Evolutionary conservation across 768 basidiomycete species (phyloP).

Genomic region (Agrocybe pediades): DNA sequence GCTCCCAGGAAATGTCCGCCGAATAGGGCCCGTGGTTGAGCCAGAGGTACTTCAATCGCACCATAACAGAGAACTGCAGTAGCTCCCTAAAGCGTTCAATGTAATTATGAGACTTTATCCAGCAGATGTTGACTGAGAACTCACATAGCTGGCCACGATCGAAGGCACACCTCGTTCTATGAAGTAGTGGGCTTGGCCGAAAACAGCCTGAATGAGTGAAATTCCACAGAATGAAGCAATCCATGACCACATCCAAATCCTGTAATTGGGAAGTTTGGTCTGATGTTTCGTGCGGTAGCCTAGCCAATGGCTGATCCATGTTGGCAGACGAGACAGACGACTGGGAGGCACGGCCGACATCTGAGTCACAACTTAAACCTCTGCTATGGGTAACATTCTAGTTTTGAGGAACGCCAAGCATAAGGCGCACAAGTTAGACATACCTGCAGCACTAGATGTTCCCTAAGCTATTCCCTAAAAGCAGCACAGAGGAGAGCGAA

Average conservation of each 20-base stretch:
- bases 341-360: not conserved
- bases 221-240: slow-evolving; percentile 53
- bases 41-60: slow-evolving; percentile 50
- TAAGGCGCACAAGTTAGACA: too few species aligned
- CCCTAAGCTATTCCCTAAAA: too few species aligned
- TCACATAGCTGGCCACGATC: slow-evolving; percentile 50
- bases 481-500: too few species aligned
- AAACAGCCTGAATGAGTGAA: slow-evolving; percentile 49
- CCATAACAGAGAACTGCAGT: slow-evolving; percentile 58
- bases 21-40: slow-evolving; percentile 53
- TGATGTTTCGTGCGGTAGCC: not conserved
- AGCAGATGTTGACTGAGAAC: slow-evolving; percentile 14
- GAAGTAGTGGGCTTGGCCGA: slow-evolving; percentile 50
- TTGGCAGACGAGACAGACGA: not conserved
- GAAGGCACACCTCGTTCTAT: slow-evolving; percentile 43
- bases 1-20: slow-evolving; percentile 55
- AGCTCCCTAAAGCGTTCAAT: slow-evolving; percentile 41
- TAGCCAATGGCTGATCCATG: not conserved
- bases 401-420: too few species aligned
- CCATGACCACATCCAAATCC: slow-evolving; percentile 54
- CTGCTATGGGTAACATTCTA: too few species aligned
- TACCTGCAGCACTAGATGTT: too few species aligned
- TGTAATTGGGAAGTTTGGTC: slow-evolving; percentile 21
- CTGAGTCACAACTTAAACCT: too few species aligned
- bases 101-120: not conserved